These are phyloP conservation scores for Telfairia occidentalis DNA, from an alignment of 331 rosid species.

Conservation along the genomic window DNA sequence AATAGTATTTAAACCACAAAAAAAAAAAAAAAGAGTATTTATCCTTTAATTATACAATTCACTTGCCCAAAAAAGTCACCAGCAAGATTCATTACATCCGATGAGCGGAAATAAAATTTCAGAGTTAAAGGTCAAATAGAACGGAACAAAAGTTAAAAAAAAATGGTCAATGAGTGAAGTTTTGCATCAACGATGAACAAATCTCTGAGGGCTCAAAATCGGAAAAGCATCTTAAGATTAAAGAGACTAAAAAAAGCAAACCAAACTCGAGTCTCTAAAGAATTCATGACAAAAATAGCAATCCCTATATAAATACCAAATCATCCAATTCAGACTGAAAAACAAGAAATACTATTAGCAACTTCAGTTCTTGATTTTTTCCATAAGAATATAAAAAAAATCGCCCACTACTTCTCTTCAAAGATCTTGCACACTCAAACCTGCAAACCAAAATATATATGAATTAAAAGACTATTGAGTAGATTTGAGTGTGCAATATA, in stretches of 20 bases:
- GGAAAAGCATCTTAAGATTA: neutral
- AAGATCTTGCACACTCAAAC: conserved; percentile 13
- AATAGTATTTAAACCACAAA: no score
- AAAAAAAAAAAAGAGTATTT: no score
- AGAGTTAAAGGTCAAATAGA: no score
- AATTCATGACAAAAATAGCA: neutral
- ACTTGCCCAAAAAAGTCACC: no score
- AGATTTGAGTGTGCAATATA: neutral
- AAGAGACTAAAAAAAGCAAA: neutral
- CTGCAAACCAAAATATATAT: neutral
- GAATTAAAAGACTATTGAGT: neutral
- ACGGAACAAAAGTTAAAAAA: neutral
- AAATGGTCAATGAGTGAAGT: neutral
- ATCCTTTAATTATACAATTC: no score
- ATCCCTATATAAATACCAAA: neutral
- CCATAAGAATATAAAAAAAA: neutral
- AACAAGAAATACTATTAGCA: neutral
- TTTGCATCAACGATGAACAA: neutral
- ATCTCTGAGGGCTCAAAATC: neutral
- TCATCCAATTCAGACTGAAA: neutral
- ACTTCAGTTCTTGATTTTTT: neutral
- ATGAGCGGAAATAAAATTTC: no score
- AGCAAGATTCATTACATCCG: no score
- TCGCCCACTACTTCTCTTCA: neutral
- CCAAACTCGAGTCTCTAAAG: neutral